Base-by-base conservation (phyloP, 2,329 filamentous ascomycete species). In the Microcera coccophila region DNA sequence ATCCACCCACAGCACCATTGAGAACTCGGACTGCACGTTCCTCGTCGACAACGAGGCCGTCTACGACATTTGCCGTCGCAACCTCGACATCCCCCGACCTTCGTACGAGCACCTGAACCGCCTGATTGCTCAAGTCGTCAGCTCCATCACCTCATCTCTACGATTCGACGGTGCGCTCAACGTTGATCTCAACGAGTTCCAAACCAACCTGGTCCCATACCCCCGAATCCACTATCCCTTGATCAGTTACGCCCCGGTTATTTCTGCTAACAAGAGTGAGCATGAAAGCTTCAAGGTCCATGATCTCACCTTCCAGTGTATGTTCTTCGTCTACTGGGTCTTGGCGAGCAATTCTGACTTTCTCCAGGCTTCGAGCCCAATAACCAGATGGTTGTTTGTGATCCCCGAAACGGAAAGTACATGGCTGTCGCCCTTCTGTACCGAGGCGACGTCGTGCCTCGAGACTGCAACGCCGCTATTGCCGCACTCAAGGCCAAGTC, bases 241-340 rank as follows among this genome's bases (percentile, higher is more conserved):
- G 36, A 84, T 86, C 70, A 83, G 79, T 71, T 86, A 86, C 62
- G 81, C 83, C 10, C 82, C 82, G 22, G 82, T 87, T 55, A 75
- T 86, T 52, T 85, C 82, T 17, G 80, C 81, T 45, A 75, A 78
- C 72, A 87, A 87, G 78, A 88, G 85, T 67, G 79, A 82, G 36
- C 87, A 93, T 63, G 87, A 93, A 74, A 88, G 85, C 74, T 90
- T 90, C 81, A 89, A 88, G 75, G 84, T 90, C 42, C 78, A 81
- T 49, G 88, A 93, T 54, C 70, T 86, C 51, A 86, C 82, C 62
- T 81, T 85, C 71, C 82, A 85, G 66, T 85, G 82, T 85, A 73
- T 71, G 4, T 14, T 4, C 1, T 16, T 5, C 11, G 32, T 16
- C 36, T 22, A 8, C 21, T 33, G 4, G 7, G 5, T 9, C 10